Evolutionary conservation across 805 yeast species (phyloP), one percentile per base, ranked within the genome.

Genomic region (Ogataea pini): DNA sequence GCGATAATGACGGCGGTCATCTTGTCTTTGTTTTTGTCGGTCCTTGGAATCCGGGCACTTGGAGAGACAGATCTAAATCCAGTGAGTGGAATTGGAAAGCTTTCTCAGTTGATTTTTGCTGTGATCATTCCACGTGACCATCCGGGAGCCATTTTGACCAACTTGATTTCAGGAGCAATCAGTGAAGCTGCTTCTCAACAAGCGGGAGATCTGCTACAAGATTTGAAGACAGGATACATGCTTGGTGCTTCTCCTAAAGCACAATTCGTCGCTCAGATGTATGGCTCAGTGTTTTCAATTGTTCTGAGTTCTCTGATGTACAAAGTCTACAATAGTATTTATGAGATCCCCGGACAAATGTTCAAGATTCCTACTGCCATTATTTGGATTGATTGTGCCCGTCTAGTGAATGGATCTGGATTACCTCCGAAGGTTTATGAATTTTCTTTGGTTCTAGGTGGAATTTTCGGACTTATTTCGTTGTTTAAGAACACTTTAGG

Each of bases 161-260:
- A 92, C 62, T 72, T 92, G 42, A 86, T 92, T 1, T 96, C 97
- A 3, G 99, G 99, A 14, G 99, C 97, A 12, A 83, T 92, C 36
- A 95, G 98, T 1, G 99, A 92, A 70, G 97, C 98, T 0, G 98
- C 98, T 7, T 97, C 99, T 2, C 98, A 94, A 70, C 99, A 92
- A 69, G 97, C 98, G 2, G 98, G 99, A 25, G 99, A 92, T 68
- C 73, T 92, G 62, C 88, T 94, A 96, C 99, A 92, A 71, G 98
- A 94, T 69, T 73, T 92, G 57, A 94, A 94, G 65, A 91, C 99
- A 0, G 98, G 98, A 0, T 92, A 88, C 67, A 67, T 92, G 45
- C 61, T 92, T 2, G 96, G 96, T 13, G 97, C 98, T 0, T 86
- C 96, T 0, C 97, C 97, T 14, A 79, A 77, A 52, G 96, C 96